Evolutionary conservation across 2,329 filamentous ascomycete genomes (phyloP), one percentile per base, ranked within the genome.

Genomic region (Neonectria ditissima): DNA sequence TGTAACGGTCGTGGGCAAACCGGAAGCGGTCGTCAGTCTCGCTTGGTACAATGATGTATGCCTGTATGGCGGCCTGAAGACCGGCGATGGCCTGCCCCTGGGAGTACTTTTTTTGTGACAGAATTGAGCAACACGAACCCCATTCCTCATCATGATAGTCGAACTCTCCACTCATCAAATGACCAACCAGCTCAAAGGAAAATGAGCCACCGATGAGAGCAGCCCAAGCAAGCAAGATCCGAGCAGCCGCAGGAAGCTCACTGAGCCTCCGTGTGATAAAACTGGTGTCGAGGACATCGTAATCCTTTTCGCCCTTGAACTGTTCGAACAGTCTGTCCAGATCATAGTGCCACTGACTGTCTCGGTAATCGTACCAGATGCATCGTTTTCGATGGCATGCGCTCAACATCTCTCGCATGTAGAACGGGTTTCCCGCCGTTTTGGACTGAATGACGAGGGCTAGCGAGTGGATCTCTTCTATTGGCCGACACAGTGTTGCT

Each of bases 331-430:
- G 88, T 67, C 87, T 89, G 77, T 97, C 94, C 11, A 97, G 81
- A 73, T 97, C 91, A 75, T 91, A 97, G 47, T 91, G 86, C 95
- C 95, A 98, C 48, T 87, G 85, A 50, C 89, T 92, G 67, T 91
- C 88, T 70, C 89, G 89, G 84, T 96, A 97, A 65, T 94, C 93
- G 77, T 97, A 97, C 87, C 90, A 97, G 53, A 97, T 91, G 76
- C 92, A 97, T 69, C 91, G 91, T 74, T 93, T 96, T 43, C 92
- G 89, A 76, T 97, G 90, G 75, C 93, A 97, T 3, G 91, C 91
- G 73, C 92, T 92, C 5, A 97, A 86, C 86, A 97, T 97, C 79
- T 97, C 93, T 59, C 93, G 87, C 77, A 97, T 92, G 73, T 96
- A 97, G 73, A 97, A 97, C 0, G 94, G 91, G 65, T 97, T 97